A percentile compares a stretch with the other conserved stretches of the same genome.
phyloP scores from a whole-genome alignment of 306 rosid species.

The Gleditsia sinensis region DNA sequence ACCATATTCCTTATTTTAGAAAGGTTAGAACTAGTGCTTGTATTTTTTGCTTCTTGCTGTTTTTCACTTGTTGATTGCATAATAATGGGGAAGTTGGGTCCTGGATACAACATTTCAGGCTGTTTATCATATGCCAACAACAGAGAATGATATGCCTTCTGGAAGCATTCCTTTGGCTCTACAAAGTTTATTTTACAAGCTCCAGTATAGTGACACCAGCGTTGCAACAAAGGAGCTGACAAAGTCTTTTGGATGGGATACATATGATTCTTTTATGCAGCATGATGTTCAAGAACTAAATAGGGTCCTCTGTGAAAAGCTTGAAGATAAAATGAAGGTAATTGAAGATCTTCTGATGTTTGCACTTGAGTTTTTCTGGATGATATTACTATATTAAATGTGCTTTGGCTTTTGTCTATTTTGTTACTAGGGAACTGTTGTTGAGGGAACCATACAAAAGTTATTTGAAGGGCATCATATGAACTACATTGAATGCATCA shows the following conservation, averaged over 20 bases:
- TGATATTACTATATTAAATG: slow-evolving; percentile 6
- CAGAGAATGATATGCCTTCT: slow-evolving; percentile 81
- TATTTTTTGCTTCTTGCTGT: slow-evolving; percentile 23
- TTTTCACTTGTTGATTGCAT: slow-evolving; percentile 20
- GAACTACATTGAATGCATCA: slow-evolving; percentile 95
- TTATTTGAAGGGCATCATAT: slow-evolving; percentile 95
- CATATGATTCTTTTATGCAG: slow-evolving; percentile 87
- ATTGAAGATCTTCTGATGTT: slow-evolving; percentile 1
- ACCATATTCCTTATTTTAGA: slow-evolving; percentile 82
- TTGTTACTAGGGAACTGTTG: slow-evolving; percentile 81
- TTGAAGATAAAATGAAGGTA: slow-evolving; percentile 90
- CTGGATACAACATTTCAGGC: slow-evolving; percentile 60
- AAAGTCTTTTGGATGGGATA: slow-evolving; percentile 91
- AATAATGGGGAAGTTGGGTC: slow-evolving; percentile 28
- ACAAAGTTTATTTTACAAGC: slow-evolving; percentile 83
- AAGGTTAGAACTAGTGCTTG: slow-evolving; percentile 51
- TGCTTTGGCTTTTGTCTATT: slow-evolving; percentile 16
- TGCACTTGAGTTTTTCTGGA: slow-evolving; percentile 1
- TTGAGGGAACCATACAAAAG: slow-evolving; percentile 95
- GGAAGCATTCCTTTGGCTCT: slow-evolving; percentile 84
- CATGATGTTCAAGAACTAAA: slow-evolving; percentile 88
- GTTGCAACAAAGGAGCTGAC: slow-evolving; percentile 87
- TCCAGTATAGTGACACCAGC: slow-evolving; percentile 76
- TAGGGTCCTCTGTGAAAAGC: slow-evolving; percentile 77
- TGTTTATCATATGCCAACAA: slow-evolving; percentile 89